Evolutionary conservation across 176 grass and related monocot species (phyloP).

Genomic region (Lolium rigidum): DNA sequence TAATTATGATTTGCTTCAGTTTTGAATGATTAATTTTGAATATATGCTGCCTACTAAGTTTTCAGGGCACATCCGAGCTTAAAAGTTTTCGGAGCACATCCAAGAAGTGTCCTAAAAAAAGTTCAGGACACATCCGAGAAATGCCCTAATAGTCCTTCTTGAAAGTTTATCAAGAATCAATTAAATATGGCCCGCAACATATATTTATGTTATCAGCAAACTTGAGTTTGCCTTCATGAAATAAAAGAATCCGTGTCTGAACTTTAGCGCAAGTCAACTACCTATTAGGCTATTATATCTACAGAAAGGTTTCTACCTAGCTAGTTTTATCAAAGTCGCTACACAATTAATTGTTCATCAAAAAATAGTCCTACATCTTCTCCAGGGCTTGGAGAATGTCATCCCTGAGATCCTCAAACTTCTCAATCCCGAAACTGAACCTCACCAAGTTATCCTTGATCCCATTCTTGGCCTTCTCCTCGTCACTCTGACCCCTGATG

Average conservation of each 20-base stretch:
- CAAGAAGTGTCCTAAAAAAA: too few relatives aligned
- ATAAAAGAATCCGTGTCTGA: too few relatives aligned
- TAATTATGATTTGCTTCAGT: too few relatives aligned
- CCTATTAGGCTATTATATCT: not conserved
- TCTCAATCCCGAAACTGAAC: conserved; percentile 71
- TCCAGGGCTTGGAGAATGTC: conserved; percentile 62
- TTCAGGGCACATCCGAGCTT: too few relatives aligned
- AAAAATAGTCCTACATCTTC: conserved; percentile 31
- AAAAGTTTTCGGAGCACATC: too few relatives aligned
- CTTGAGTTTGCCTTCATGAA: too few relatives aligned
- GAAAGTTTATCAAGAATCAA: not conserved
- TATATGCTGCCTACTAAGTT: too few relatives aligned
- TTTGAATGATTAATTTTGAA: too few relatives aligned
- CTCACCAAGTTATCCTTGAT: conserved; percentile 62
- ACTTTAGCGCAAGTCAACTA: not conserved
- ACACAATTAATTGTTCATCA: not conserved
- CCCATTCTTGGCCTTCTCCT: conserved; percentile 52
- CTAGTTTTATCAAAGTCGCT: not conserved
- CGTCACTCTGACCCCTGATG: not conserved
- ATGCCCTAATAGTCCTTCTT: not conserved
- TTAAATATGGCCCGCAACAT: not conserved
- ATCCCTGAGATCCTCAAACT: conserved; percentile 59
- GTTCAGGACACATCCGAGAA: too few relatives aligned
- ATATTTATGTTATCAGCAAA: too few relatives aligned
- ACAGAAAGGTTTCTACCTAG: not conserved